Evolutionary conservation across 2,329 filamentous ascomycete genomes (phyloP).

Genomic region (Colletotrichum phormii): DNA sequence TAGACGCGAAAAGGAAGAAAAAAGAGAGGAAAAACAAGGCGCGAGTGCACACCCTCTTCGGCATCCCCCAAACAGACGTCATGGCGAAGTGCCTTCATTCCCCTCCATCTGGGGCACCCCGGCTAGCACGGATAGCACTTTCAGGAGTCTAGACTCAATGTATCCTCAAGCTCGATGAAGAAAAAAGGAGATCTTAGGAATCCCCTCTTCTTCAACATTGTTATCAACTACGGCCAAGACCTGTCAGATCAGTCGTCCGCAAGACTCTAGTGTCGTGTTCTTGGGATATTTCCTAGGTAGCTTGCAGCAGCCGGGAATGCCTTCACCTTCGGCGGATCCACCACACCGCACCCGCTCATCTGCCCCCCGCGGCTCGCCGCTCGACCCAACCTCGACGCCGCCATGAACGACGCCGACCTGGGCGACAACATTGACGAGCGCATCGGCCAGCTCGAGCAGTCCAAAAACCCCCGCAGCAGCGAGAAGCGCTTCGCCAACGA

Average conservation of each 20-base stretch:
- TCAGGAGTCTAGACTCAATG: conserved; percentile 3
- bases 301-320: conserved; percentile 20
- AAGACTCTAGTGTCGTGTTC: neutral
- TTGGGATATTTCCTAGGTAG: neutral
- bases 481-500: conserved; percentile 50
- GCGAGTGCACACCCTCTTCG: conserved; percentile 28
- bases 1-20: neutral
- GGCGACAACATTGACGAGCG: conserved; percentile 51
- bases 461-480: conserved; percentile 34
- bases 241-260: neutral
- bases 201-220: neutral
- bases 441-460: conserved; percentile 43
- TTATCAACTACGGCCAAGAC: neutral
- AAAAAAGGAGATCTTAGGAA: neutral
- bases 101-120: conserved; percentile 11
- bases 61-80: conserved; percentile 19
- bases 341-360: neutral
- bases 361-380: neutral
- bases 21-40: neutral
- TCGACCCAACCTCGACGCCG: conserved; percentile 12
- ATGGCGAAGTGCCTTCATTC: conserved; percentile 19
- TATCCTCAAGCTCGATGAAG: neutral
- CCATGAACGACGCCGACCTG: conserved; percentile 56
- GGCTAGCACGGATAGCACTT: neutral
- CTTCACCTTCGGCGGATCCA: conserved; percentile 11